Evolutionary conservation across 2,329 filamentous ascomycete species (phyloP), one percentile per base, ranked within the genome.

Genomic region (Colletotrichum sp.): DNA sequence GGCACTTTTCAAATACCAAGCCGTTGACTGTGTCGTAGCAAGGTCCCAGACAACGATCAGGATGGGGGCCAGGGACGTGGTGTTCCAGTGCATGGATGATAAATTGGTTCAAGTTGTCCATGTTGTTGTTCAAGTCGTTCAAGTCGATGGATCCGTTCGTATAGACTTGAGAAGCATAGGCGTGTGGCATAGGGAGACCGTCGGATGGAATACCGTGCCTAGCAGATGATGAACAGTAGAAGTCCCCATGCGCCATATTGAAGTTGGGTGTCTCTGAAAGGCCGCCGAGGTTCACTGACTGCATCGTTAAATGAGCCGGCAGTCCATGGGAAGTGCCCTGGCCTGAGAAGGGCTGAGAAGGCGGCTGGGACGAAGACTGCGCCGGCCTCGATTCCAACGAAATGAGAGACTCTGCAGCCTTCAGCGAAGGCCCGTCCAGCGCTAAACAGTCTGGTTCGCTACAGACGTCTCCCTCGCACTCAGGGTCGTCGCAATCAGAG

Each of bases 381-480:
- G 43, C 43, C 43, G 43, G n/a, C 43, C 43, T 52, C n/a, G n/a
- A 21, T 13, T 21, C n/a, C 43, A 52, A 24, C n/a, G n/a, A 52
- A 21, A 7, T 21, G n/a, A 52, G 43, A 21, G 43, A 52, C 43
- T 21, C 6, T 52, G 43, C 43, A 52, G 43, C 36, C 69, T 16
- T 69, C 69, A 26, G 63, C 21, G 8, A 70, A 24, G 52, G 69
- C 24, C 72, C 48, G 60, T 52, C 43, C n/a, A 52, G 30, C 28
- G 36, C 78, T 32, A 82, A 75, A 74, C 85, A 87, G 72, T 81
- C 79, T 16, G 77, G 79, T 69, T 86, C 82, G 21, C 80, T 84
- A 75, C 86, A 87, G n/a, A 80, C 80, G 28, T 85, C 83, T 6
- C 81, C 82, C 28, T 83, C 81, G 77, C 86, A 87, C 48, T 83